Base-by-base conservation (phyloP, 2,329 filamentous ascomycete genomes). In the Claviceps humidiphila region DNA sequence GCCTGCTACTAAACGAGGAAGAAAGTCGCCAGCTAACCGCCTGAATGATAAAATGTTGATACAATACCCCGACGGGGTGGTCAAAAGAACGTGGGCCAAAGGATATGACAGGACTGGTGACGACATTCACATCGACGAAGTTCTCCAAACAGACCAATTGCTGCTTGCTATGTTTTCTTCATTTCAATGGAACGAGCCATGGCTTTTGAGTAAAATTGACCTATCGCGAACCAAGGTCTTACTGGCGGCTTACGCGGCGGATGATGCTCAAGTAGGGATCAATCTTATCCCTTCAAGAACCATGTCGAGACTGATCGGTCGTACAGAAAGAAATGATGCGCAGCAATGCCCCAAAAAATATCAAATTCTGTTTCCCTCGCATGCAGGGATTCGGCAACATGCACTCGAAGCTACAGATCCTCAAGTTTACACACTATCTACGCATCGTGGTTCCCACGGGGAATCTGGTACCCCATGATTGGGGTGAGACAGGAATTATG, bases 401-500 rank as follows among this genome's bases (percentile, higher is more conserved):
- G 89, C 93, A 97, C 67, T 95, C 89, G 49, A 97, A 98, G 64
- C 73, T 97, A 44, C 90, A 95, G 77, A 69, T 97, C 1, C 74
- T 97, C n/a, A 91, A 89, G 60, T 87, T 89, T 59, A 70, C 77
- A 0, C 69, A 70, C 1, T 82, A 89, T 64, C 68, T 96, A 16
- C 81, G 93, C 6, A 75, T 98, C 45, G 91, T 85, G 1, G 74
- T 97, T 2, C 89, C 93, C 0, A 91, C 85, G 3, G 93, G 89
- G 1, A 98, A 98, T 60, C 71, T 96, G 48, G 82, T 86, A 13
- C 75, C 80, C 7, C 89, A 87, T 60, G 91, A 98, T 63, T 97
- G 93, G 90, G 91, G 90, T 9, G 88, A 94, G 64, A 77, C 75
- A 2, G 87, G 87, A 6, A 69, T 82, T 2, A 86, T 95, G 82